Conservation (phyloP, 805 yeast species). For the Hanseniaspora mollemarum region DNA sequence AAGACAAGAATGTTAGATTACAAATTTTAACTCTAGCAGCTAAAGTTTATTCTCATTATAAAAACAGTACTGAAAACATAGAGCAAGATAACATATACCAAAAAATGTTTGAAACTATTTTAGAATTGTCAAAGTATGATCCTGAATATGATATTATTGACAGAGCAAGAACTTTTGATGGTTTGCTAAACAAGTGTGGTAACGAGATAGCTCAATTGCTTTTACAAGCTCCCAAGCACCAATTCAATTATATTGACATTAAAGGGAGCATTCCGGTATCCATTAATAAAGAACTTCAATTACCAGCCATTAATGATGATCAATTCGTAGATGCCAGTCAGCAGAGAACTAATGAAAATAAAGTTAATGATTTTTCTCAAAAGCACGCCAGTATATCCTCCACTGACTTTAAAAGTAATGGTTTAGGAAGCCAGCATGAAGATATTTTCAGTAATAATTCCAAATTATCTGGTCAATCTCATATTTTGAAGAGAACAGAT, state of each 20-base stretch:
- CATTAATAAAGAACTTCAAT: constrained; percentile 22
- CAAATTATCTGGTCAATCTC: neutral
- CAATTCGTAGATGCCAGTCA: constrained; percentile 19
- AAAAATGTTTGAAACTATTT: constrained; percentile 48
- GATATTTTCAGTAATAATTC: neutral
- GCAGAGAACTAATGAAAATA: constrained; percentile 31
- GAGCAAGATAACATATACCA: constrained; percentile 20
- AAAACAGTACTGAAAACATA: constrained; percentile 17
- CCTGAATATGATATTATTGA: constrained; percentile 68
- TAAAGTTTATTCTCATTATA: constrained; percentile 38
- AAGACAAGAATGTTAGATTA: constrained; percentile 48
- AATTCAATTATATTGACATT: constrained; percentile 32
- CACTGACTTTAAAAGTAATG: constrained; percentile 17
- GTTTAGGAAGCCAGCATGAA: neutral
- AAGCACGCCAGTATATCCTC: constrained; percentile 29
- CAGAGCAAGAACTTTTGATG: constrained; percentile 60
- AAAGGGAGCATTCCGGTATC: constrained; percentile 20
- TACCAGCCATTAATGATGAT: neutral
- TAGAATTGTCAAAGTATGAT: constrained; percentile 64
- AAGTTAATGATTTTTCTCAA: constrained; percentile 33
- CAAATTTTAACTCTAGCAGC: constrained; percentile 66
- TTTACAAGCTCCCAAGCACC: constrained; percentile 66
- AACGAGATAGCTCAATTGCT: constrained; percentile 56
- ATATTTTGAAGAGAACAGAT: constrained; percentile 9
- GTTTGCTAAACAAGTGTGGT: constrained; percentile 43